phyloP scores from a whole-genome alignment of 202 grass and related monocot genomes.

The Hordeum pubiflorum region DNA sequence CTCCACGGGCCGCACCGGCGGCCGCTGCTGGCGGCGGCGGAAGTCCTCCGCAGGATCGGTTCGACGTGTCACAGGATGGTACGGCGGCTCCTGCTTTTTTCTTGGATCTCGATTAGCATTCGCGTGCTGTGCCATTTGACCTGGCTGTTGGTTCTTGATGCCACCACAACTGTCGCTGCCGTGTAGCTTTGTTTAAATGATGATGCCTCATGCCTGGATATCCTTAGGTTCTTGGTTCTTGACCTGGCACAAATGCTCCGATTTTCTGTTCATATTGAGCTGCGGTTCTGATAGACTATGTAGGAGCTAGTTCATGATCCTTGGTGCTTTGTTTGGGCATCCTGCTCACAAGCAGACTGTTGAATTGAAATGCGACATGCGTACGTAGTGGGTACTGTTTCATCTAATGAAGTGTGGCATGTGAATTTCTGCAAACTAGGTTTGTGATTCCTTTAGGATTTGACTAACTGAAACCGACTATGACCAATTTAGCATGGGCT shows the following conservation, averaged over 20 bases:
- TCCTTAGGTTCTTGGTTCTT: not conserved
- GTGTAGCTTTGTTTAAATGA: not conserved
- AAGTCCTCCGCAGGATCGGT: conserved; percentile 29
- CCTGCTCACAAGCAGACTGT: not conserved
- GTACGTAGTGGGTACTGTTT: not conserved
- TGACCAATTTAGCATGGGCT: not conserved
- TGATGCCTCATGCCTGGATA: not conserved
- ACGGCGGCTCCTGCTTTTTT: not conserved
- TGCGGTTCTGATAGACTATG: not conserved
- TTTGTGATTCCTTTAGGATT: not conserved
- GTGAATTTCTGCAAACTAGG: not conserved
- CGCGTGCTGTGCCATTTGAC: not conserved
- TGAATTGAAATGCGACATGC: not conserved
- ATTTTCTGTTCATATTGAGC: not conserved
- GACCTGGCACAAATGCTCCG: not conserved
- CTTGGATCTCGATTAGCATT: not conserved
- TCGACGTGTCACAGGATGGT: conserved; percentile 41
- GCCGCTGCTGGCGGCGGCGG: not conserved
- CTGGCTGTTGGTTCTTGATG: not conserved
- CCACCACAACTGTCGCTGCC: not conserved
- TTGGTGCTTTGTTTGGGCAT: not conserved
- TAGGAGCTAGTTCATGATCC: not conserved
- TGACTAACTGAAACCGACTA: not conserved
- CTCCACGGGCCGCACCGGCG: conserved; percentile 3
- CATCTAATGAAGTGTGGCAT: not conserved